Conservation (phyloP, 495 filamentous ascomycete genomes). For the Penicillium manginii region DNA sequence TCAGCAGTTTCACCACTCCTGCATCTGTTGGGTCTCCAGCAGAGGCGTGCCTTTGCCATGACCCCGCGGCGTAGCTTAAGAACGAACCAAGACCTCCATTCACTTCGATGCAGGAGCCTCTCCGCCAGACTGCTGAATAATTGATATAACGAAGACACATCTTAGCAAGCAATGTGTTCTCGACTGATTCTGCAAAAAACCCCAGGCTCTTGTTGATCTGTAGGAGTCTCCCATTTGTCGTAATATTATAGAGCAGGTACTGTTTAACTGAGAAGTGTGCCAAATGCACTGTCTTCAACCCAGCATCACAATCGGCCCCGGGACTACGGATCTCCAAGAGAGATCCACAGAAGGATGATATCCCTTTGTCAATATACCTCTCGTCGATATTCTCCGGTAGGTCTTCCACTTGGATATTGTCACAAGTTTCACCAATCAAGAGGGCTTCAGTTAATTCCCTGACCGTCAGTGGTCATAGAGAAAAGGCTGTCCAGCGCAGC, state of each 20-base stretch:
- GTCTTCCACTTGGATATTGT: not conserved
- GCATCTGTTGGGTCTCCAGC: not conserved
- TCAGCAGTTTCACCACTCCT: not conserved
- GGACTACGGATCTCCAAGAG: slow-evolving; percentile 1
- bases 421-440: not conserved
- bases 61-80: not conserved
- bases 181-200: not conserved
- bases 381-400: slow-evolving; percentile 9
- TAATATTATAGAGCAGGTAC: slow-evolving; percentile 5
- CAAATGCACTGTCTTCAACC: slow-evolving; percentile 10
- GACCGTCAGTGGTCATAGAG: slow-evolving; percentile 7
- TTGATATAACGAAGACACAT: not conserved
- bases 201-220: not conserved
- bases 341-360: slow-evolving; percentile 4
- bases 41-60: not conserved
- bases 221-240: not conserved
- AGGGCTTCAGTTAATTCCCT: slow-evolving; percentile 3
- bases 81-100: not conserved
- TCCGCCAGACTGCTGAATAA: not conserved
- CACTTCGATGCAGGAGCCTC: not conserved
- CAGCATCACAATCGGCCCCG: not conserved
- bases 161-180: not conserved
- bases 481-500: slow-evolving; percentile 14
- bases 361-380: slow-evolving; percentile 5
- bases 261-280: slow-evolving; percentile 15